Evolutionary conservation across 2,329 filamentous ascomycete species (phyloP), one percentile per base, ranked within the genome.

Genomic region (Aspergillus ustus): DNA sequence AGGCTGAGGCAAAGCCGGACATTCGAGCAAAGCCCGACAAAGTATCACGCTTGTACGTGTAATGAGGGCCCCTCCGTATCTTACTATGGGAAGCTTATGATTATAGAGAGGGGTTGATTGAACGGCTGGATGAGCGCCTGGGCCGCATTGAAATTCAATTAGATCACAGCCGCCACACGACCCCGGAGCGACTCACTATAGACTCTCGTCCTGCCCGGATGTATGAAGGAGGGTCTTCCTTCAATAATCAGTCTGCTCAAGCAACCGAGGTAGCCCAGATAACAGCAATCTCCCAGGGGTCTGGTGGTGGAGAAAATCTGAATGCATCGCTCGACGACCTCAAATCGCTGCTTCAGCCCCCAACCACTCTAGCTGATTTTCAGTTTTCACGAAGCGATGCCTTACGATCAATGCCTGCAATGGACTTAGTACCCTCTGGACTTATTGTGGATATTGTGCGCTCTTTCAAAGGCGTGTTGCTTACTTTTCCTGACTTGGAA

Each of bases 191-290:
- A 28, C 31, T 57, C 48, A 22, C 51, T n/a, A 20, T 59, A 9
- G 49, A 59, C 17, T 46, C 57, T 5, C 29, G 37, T 34, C 49
- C 54, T 13, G 28, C 59, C 5, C 53, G 37, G 17, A 34, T 61
- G 0, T 65, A 62, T 44, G 60, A 67, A 56, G 66, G 66, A 1
- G 54, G 43, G 15, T 62, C 66, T 7, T 66, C 66, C 9, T 68
- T 68, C 34, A 50, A 59, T 5, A 61, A 43, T 20, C 63, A 67
- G 37, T 67, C 66, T 13, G 53, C 56, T 2, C 53, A 63, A 17
- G 66, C 66, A 0, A 66, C 56, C 28, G 58, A 68, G 28, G 59
- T 57, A 13, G 65, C 61, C 29, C 53, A 48, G 44, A 6, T 49
- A n/a, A 59, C 65, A 51, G 58, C 53, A 20, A 56, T 31, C 40